Evolutionary conservation across 805 yeast genomes (phyloP).

Genomic region (Suhomyces sp.): DNA sequence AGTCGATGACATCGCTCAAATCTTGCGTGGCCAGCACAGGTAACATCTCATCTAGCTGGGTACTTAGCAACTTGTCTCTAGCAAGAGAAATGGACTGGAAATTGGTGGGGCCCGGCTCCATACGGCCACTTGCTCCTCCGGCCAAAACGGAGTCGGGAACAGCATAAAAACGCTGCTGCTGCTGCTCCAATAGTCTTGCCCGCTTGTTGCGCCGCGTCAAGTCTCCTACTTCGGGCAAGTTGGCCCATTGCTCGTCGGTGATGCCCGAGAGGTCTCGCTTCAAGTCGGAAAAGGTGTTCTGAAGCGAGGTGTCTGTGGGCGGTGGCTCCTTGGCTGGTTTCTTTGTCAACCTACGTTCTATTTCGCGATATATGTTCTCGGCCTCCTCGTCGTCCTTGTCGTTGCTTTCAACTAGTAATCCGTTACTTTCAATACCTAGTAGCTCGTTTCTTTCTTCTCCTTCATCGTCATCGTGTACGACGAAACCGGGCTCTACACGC

Average conservation of each 20-base stretch:
- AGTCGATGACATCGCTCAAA: not conserved
- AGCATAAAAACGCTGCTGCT: slow-evolving; percentile 70
- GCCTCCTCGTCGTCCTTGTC: slow-evolving; percentile 75
- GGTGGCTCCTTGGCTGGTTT: slow-evolving; percentile 8
- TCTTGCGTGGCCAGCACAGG: slow-evolving; percentile 24
- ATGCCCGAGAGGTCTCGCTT: slow-evolving; percentile 60
- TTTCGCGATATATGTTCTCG: slow-evolving; percentile 58
- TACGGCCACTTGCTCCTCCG: slow-evolving; percentile 19
- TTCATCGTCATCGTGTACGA: slow-evolving; percentile 28
- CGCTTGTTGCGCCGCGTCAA: slow-evolving; percentile 78
- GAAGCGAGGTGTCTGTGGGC: not conserved
- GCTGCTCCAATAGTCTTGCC: slow-evolving; percentile 56
- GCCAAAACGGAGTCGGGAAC: slow-evolving; percentile 71
- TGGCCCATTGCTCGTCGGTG: slow-evolving; percentile 72
- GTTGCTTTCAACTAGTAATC: slow-evolving; percentile 4
- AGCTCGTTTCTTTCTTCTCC: slow-evolving; percentile 24
- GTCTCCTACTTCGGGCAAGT: slow-evolving; percentile 85
- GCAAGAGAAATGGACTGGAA: slow-evolving; percentile 60
- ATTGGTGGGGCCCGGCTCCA: slow-evolving; percentile 27
- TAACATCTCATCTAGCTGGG: slow-evolving; percentile 45
- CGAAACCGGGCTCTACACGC: slow-evolving; percentile 5
- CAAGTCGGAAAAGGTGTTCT: slow-evolving; percentile 43
- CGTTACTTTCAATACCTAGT: slow-evolving; percentile 21
- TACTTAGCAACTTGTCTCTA: slow-evolving; percentile 54
- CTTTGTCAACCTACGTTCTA: slow-evolving; percentile 54